Base-by-base conservation (phyloP, 2,329 filamentous ascomycete genomes). In the Neonectria faginata region DNA sequence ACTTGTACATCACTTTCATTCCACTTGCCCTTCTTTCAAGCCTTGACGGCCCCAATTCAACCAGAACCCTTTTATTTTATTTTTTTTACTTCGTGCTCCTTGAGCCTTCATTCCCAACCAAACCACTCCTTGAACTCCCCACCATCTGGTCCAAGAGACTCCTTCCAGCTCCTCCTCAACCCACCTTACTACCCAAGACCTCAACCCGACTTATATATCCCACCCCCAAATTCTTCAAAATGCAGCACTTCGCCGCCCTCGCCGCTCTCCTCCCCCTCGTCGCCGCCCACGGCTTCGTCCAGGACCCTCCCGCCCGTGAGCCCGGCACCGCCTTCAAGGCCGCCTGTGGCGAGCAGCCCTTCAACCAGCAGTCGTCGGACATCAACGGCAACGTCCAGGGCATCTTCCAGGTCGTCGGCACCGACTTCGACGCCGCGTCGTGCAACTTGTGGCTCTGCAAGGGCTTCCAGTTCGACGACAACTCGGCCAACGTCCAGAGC, bases 401-500 rank as follows among this genome's bases (percentile, higher is more conserved):
- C 55, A 77, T 79, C 70, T 62, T 71, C 61, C 77, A 79, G 68
- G 73, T 77, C 42, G 73, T 73, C 36, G 71, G 69, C 36, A 39
- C 42, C 53, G 41, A 60, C 71, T 66, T 75, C 42, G 65, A 74
- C 56, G 50, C 70, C 58, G 54, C 67, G 56, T 57, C 66, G 31
- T 78, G 81, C 76, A 79, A 83, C 65, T 71, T 84, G 44, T 80
- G 79, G 67, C 80, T 84, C 59, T 85, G 83, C 79, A 81, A 81
- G 64, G 83, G 83, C 11, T 80, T 81, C 71, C 75, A 77, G 20
- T 82, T 84, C 65, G 80, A 75, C 22, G 82, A 85, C 74, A 84
- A 84, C 74, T 67, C 66, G 25, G 75, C 74, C 60, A 78, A 75
- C 20, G 78, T 85, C 6, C 82, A 84, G 72, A 76, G 72, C 42